Percentiles rank a stretch among this genome's conserved stretches.
Evolutionary conservation across 1,139 yeast genomes (phyloP).

Genomic region (Diutina neorugosa): DNA sequence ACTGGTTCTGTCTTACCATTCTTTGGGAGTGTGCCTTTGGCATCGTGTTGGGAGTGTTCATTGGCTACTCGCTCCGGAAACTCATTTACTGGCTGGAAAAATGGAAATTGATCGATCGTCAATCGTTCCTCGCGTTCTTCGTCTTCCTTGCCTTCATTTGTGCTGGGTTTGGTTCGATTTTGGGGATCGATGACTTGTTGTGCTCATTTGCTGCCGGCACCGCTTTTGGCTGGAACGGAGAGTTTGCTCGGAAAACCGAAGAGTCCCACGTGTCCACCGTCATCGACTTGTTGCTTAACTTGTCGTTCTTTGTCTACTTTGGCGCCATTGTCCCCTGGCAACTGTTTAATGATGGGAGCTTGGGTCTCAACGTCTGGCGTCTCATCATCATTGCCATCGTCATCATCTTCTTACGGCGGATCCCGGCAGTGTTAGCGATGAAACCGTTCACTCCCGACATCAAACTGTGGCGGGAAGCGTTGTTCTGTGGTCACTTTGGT

Average conservation of each 20-base stretch:
- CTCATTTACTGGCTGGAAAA: constrained; percentile 70
- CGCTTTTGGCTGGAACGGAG: constrained; percentile 95
- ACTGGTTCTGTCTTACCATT: constrained; percentile 74
- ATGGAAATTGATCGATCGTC: constrained; percentile 73
- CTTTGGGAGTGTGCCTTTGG: constrained; percentile 87
- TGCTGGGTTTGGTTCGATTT: constrained; percentile 86
- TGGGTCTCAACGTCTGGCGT: constrained; percentile 81
- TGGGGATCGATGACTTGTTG: constrained; percentile 86
- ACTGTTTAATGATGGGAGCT: constrained; percentile 48
- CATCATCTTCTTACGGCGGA: constrained; percentile 71
- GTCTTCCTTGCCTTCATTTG: constrained; percentile 76
- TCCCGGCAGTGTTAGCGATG: constrained; percentile 74
- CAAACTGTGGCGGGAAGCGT: constrained; percentile 88
- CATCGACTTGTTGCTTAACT: constrained; percentile 70
- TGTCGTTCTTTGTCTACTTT: constrained; percentile 84
- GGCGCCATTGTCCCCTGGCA: constrained; percentile 96
- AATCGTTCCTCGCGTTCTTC: constrained; percentile 85
- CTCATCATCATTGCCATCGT: constrained; percentile 69
- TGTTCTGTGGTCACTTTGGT: constrained; percentile 95
- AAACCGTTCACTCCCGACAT: constrained; percentile 87
- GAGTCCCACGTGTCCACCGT: constrained; percentile 90
- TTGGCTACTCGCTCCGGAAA: constrained; percentile 71
- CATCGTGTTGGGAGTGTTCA: constrained; percentile 56
- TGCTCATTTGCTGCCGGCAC: constrained; percentile 95
- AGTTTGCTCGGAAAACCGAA: constrained; percentile 78